phyloP scores from a whole-genome alignment of 306 rosid genomes.

The Pyrus pyrifolia region DNA sequence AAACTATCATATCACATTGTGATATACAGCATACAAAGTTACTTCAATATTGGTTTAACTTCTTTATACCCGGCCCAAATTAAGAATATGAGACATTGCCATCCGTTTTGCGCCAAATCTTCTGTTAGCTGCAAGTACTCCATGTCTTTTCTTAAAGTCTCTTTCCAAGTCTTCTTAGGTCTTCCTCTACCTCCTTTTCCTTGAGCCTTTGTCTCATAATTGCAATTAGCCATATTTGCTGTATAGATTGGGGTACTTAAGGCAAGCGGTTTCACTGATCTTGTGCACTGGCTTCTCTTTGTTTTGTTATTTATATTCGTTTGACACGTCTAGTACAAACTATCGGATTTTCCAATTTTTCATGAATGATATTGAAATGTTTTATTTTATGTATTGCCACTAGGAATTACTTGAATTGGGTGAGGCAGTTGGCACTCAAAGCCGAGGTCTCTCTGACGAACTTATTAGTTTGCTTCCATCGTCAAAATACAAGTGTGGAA shows the following conservation, averaged over 20 bases:
- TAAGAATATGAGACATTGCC: not conserved
- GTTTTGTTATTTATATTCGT: not conserved
- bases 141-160: too few species aligned
- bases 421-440: constrained; percentile 83
- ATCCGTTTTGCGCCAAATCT: too few species aligned
- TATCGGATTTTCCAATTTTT: not conserved
- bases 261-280: not conserved
- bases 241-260: not conserved
- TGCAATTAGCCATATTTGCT: not conserved
- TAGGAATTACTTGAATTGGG: constrained; percentile 85
- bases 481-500: constrained; percentile 54
- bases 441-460: constrained; percentile 77
- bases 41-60: not conserved
- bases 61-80: not conserved
- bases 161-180: too few species aligned
- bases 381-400: constrained; percentile 5
- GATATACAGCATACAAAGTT: not conserved
- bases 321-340: not conserved
- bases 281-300: too few species aligned
- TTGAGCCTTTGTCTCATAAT: too few species aligned
- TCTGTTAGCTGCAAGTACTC: too few species aligned
- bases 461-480: constrained; percentile 76
- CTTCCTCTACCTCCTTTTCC: too few species aligned
- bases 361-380: not conserved
- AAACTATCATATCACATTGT: not conserved